These are phyloP conservation scores for Inga laurina DNA, from an alignment of 306 rosid species.

Conservation along the genomic window DNA sequence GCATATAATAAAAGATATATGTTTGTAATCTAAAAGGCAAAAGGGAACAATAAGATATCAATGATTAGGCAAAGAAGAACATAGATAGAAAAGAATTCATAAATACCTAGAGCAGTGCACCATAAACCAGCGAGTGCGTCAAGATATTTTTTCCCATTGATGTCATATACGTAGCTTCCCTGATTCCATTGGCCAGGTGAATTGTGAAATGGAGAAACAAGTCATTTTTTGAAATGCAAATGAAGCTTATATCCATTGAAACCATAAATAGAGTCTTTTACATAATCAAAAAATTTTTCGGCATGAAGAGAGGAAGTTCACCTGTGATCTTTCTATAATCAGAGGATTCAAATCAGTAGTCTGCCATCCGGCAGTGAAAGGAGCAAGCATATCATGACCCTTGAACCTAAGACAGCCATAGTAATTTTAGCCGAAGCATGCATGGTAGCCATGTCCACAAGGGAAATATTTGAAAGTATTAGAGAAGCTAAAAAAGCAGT, in stretches of 20 bases:
- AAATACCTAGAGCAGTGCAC: constrained; percentile 78
- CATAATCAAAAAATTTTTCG: background rate
- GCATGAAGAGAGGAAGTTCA: constrained; percentile 30
- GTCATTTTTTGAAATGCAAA: constrained; percentile 4
- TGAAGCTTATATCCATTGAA: background rate
- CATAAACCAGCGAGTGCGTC: constrained; percentile 95
- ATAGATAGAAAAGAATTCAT: background rate
- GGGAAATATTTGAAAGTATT: background rate
- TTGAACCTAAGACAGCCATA: constrained; percentile 53
- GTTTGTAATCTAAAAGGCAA: background rate
- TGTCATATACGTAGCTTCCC: constrained; percentile 94
- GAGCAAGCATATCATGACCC: constrained; percentile 97
- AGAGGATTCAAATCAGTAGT: constrained; percentile 62
- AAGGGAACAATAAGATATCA: constrained; percentile 9
- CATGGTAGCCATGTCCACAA: background rate
- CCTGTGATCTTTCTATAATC: constrained; percentile 87
- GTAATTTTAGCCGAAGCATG: constrained; percentile 29
- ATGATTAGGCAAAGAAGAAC: background rate
- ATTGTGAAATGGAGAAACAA: constrained; percentile 5
- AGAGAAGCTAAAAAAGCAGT: background rate
- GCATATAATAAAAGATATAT: constrained; percentile 10
- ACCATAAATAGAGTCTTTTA: background rate
- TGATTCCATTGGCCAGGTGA: constrained; percentile 44
- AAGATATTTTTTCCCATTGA: constrained; percentile 82
- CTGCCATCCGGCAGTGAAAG: constrained; percentile 94